Base-by-base conservation (phyloP, 805 yeast genomes). In the Candida nonsorbophila region DNA sequence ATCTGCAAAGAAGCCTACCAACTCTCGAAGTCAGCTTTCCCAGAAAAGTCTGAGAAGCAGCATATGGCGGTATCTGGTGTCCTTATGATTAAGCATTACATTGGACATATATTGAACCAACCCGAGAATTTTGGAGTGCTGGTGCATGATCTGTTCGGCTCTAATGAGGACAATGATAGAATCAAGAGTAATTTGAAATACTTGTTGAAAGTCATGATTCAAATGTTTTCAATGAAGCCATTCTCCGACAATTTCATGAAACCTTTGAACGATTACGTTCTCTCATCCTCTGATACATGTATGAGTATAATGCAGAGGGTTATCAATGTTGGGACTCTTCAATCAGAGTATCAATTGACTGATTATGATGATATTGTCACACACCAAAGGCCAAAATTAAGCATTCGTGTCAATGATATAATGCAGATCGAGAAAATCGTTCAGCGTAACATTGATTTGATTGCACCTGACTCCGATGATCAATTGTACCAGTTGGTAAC, bases 261-360 rank as follows among this genome's bases (percentile, higher is more conserved):
- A 47, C 94, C 95, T 1, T 62, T 85, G 47, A 84, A 84, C 50
- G 88, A 82, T 24, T 84, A 74, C 45, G 69, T 86, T 24, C 65
- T 61, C 29, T 58, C 71, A 9, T 67, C 76, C 6, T 55, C 61
- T 5, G 77, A 65, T 6, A 58, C 66, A 8, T 65, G 77, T 25
- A 55, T 71, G 20, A 46, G 53, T 0, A 49, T 74, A 6, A 55
- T 81, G 29, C 55, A 53, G 25, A 53, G 59, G 13, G 47, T 84
- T 14, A 68, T 82, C 21, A 66, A 72, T 32, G 56, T 79, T 20
- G 74, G 69, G 13, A 76, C 72, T 16, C 51, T 81, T 27, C 90
- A 84, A 29, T 43, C 53, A 6, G 72, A 69, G 29, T 86, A 76
- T 50, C 72, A 70, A 16, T 68, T 78, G 64, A 69, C 69, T 24